Evolutionary conservation across 306 rosid genomes (phyloP), one percentile per base, ranked within the genome.

Genomic region (Quercus wislizeni): DNA sequence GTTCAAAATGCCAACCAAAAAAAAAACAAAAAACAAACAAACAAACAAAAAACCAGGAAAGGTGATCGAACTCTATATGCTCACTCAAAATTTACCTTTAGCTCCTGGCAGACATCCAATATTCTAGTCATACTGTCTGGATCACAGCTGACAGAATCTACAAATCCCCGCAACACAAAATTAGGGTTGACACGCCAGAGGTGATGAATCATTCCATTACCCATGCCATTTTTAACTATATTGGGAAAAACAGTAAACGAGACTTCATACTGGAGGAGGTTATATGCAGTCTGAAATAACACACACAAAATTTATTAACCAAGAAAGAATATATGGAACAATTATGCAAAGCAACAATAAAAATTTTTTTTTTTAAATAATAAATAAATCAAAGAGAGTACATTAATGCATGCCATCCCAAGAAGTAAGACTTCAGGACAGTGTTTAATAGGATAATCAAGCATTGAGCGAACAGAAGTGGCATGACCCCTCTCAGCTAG

Each of bases 401-500:
- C 99, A 78, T 87, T 93, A 72, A 86, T 79, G 21, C 90, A 89
- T 71, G 99, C 87, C 89, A 96, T 79, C 81, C 99, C 99, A 74
- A 93, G 98, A 79, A 96, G 97, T 83, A 96, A 87, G 76, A 93
- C 78, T 86, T 93, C 99, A 52, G 99, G 92, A 81, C 98, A 93
- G 83, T 91, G 87, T 81, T 90, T 89, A 51, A 96, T 94, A 77
- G 99, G 98, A 88, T 87, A 84, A 55, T 91, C 94, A 67, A 96
- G 88, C 73, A 96, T 86, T 17, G 91, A 82, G 75, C 93, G 92
- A 83, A 93, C 97, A 64, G 88, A 79, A 87, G 84, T 81, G 77
- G 98, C 98, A 85, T 93, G 92, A 81, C 99, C 99, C 85, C 87
- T 89, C 90, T 96, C 99, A 72, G 99, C 93, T 71, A 96, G 86